Conservation (phyloP, 257 asterid genomes). For the Datura wrightii region DNA sequence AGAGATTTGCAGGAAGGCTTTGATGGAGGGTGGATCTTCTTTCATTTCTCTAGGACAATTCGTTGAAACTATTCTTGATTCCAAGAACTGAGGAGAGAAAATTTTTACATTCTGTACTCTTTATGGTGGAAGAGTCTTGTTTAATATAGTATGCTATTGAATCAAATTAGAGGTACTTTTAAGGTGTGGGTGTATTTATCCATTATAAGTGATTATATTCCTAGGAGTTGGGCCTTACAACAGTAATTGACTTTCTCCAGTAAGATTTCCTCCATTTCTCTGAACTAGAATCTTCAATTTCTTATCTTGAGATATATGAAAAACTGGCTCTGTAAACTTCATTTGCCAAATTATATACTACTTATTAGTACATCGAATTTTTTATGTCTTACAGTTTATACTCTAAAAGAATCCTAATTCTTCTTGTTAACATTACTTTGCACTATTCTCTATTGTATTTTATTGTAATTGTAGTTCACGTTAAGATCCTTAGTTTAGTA, state of each 20-base stretch:
- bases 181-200: background rate
- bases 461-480: no score
- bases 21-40: constrained; percentile 32
- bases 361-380: background rate
- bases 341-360: background rate
- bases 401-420: background rate
- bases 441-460: no score
- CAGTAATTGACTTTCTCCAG: background rate
- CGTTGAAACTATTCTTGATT: constrained; percentile 8
- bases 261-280: background rate
- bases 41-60: background rate
- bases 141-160: background rate
- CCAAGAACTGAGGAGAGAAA: background rate
- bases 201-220: background rate
- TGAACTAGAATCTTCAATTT: background rate
- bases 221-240: background rate
- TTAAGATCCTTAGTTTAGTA: no score
- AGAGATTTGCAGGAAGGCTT: constrained; percentile 16
- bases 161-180: background rate
- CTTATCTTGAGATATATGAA: background rate
- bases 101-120: background rate
- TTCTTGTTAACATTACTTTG: background rate
- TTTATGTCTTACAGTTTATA: background rate
- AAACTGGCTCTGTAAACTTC: background rate
- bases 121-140: background rate